These are phyloP conservation scores for Salicornia ramosissima DNA, from an alignment of 148 eudicot genomes.

Conservation along the genomic window DNA sequence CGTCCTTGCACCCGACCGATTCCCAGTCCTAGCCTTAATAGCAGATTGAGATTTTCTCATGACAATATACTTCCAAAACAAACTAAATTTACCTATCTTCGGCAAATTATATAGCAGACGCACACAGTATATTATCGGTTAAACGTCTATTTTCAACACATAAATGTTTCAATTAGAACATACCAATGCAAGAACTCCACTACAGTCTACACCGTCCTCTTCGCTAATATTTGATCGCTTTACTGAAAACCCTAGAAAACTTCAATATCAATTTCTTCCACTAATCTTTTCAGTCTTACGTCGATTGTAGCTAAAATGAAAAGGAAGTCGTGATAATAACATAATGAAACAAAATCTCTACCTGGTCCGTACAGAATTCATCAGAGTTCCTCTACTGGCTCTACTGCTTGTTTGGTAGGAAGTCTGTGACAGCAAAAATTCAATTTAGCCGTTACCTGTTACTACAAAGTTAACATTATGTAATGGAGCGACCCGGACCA, in stretches of 20 bases:
- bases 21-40: slow-evolving; percentile 33
- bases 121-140: slow-evolving; percentile 14
- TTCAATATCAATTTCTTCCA: not conserved
- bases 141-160: slow-evolving; percentile 7
- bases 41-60: slow-evolving; percentile 63
- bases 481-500: too few relatives aligned
- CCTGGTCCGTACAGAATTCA: too few relatives aligned
- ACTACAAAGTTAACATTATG: too few relatives aligned
- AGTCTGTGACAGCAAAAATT: too few relatives aligned
- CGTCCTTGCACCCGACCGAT: slow-evolving; percentile 41
- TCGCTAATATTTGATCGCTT: slow-evolving; percentile 21
- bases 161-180: not conserved
- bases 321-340: too few relatives aligned
- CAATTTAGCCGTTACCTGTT: too few relatives aligned
- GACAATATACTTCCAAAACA: slow-evolving; percentile 34
- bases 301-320: not conserved
- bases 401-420: too few relatives aligned
- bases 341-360: too few relatives aligned
- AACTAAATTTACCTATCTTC: slow-evolving; percentile 21
- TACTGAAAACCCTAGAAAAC: slow-evolving; percentile 44
- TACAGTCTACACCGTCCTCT: slow-evolving; percentile 22
- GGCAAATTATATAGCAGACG: slow-evolving; percentile 1
- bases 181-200: not conserved
- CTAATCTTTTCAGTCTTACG: not conserved
- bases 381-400: too few relatives aligned